These are phyloP conservation scores for Ormosia emarginata DNA, from an alignment of 306 rosid species.

Conservation along the genomic window DNA sequence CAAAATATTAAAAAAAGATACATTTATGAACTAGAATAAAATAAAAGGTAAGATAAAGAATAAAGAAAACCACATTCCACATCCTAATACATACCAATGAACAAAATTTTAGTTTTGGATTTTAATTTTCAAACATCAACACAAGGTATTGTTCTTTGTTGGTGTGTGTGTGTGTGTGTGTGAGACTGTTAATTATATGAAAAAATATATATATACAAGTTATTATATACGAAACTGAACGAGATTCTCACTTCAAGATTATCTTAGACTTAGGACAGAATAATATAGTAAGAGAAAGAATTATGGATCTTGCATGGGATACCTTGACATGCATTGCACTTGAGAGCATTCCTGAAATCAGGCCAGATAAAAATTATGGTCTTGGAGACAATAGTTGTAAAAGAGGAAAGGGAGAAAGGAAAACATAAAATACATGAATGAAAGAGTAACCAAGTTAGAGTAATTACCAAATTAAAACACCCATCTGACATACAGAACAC, in stretches of 20 bases:
- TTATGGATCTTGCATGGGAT: conserved; percentile 13
- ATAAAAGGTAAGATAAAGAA: not conserved
- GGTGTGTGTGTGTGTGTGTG: not conserved
- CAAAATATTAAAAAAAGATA: conserved; percentile 12
- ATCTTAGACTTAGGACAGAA: conserved; percentile 1
- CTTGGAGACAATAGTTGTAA: not conserved
- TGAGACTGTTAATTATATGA: not conserved
- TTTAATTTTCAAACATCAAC: conserved; percentile 16
- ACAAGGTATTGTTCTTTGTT: not conserved
- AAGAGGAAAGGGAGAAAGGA: not conserved
- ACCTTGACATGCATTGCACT: conserved; percentile 89
- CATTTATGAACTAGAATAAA: not conserved
- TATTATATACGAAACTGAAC: conserved; percentile 3
- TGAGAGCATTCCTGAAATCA: conserved; percentile 67
- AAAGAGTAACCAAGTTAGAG: conserved; percentile 3
- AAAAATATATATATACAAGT: not conserved
- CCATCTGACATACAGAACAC: conserved; percentile 72
- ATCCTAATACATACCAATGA: not conserved
- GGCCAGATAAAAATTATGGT: conserved; percentile 20
- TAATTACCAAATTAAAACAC: conserved; percentile 54
- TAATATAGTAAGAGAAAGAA: conserved; percentile 9
- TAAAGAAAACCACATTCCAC: not conserved
- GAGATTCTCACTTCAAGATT: not conserved
- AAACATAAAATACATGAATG: not conserved
- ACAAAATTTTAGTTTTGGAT: not conserved